Base-by-base conservation (phyloP, 1,284 basidiomycete genomes). In the Irpex sp. region DNA sequence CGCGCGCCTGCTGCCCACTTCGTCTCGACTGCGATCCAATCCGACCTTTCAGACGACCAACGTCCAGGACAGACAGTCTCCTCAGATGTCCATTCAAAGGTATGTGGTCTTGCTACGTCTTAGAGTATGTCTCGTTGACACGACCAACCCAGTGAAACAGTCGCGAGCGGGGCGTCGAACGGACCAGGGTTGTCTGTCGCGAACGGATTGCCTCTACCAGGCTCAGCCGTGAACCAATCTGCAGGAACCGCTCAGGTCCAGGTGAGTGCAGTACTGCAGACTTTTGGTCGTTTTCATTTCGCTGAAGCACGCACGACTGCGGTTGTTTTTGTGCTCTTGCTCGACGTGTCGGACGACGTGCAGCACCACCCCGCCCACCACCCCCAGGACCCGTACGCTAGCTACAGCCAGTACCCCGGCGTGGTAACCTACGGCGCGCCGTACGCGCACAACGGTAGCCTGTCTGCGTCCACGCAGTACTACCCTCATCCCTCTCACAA, bases 191-290 rank as follows among this genome's bases (percentile, higher is more conserved):
- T 62, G 60, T 33, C 33, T 21, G 63, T 56, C 39, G 39, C 60
- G 60, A 50, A 60, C 54, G 43, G 51, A 35, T 39, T 61, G 47
- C 47, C 59, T 11, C 55, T 43, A 50, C 55, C 63, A 59, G 53
- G 58, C n/a, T 56, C 63, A 17, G 53, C 43, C 50, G 63, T 62
- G 63, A 65, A 62, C 63, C 63, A 65, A 65, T 57, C 63, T 53
- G 19, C 61, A 47, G 31, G 61, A 15, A 47, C 63, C 61, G 58
- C 61, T 53, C 63, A 63, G 53, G 62, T 63, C 21, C 58, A 58
- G 21, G 58, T 63, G 21, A 50, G 62, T 50, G 17, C 37, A 50
- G 13, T 50, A 33, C 50, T 26, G 21, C 13, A 43, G 17, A 19
- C 47, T 36, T 51, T 36, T 47, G 31, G 39, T 9, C 49, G 49